Evolutionary conservation across 2,329 filamentous ascomycete genomes (phyloP), one percentile per base, ranked within the genome.

Genomic region (Aspergillus ustus): DNA sequence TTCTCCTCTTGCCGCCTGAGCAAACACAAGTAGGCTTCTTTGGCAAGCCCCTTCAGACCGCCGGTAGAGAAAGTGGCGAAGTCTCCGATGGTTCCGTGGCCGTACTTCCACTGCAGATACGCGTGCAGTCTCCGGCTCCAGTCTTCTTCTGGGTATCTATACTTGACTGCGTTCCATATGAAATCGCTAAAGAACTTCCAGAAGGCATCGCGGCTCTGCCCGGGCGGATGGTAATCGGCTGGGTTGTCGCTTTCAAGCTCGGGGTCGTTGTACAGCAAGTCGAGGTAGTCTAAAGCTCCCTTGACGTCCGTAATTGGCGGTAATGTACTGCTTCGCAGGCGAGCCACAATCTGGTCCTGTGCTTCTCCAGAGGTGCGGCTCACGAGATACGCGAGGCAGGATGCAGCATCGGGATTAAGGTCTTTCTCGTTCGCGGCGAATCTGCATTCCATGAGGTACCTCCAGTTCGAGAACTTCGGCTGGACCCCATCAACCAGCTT

Each of bases 351-450:
- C 7, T 60, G 51, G 2, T 60, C 45, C 29, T 54, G 50, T 6
- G 44, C 57, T n/a, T 59, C 50, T n/a, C 51, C 43, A 28, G 28
- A 43, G 15, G 57, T 59, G 28, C 31, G 51, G 20, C 29, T 59
- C 20, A 54, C 43, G 7, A 49, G 9, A 25, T 59, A 59, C 7
- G 20, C 28, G 15, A 59, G 29, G 3, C 50, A 44, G 3, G 43
- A 44, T 28, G 8, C 17, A 3, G 45, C 19, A n/a, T 50, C 29
- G 6, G 29, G 7, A 22, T 55, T 31, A 3, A 51, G 45, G n/a
- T 50, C 13, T 11, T 40, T 50, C 11, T 19, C 29, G 28, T 48
- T 51, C 11, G n/a, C 25, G 15, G 31, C 13, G 3, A 60, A 19
- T 17, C 45, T 51, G 29, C 28, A 44, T 17, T 55, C 20, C 51